Conservation (phyloP, 1,284 basidiomycete species). For the Omphalotus olearius region DNA sequence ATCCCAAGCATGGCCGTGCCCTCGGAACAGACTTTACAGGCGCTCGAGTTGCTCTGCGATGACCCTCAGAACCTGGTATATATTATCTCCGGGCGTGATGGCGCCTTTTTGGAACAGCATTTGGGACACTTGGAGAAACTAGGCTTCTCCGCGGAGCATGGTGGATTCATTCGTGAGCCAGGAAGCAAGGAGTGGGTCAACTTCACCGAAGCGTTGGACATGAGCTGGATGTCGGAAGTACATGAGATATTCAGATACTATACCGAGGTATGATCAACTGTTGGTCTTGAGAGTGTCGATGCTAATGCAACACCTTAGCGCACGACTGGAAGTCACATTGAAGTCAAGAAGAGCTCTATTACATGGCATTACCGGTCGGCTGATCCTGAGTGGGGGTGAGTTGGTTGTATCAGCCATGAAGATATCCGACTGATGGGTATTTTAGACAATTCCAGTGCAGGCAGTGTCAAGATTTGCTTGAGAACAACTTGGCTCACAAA, state of each 20-base stretch:
- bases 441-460: constrained; percentile 85
- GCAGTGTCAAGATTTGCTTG: constrained; percentile 94
- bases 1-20: constrained; percentile 87
- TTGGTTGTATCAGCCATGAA: constrained; percentile 13
- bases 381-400: constrained; percentile 95
- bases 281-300: constrained; percentile 3
- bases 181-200: constrained; percentile 66
- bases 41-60: constrained; percentile 66
- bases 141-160: constrained; percentile 96
- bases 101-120: constrained; percentile 87
- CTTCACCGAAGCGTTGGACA: constrained; percentile 89
- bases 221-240: constrained; percentile 97
- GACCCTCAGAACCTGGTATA: constrained; percentile 92
- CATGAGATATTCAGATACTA: constrained; percentile 96
- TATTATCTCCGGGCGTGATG: constrained; percentile 88
- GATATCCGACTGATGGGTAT: constrained; percentile 3
- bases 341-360: constrained; percentile 95
- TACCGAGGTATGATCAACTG: constrained; percentile 61
- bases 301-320: constrained; percentile 33
- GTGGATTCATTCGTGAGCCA: constrained; percentile 82
- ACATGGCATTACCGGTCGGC: constrained; percentile 96
- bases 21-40: constrained; percentile 70
- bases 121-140: constrained; percentile 80
- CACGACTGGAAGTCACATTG: constrained; percentile 94
- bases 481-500: constrained; percentile 87